Evolutionary conservation across 768 basidiomycete genomes (phyloP), one percentile per base, ranked within the genome.

Genomic region (Russula vinacea): DNA sequence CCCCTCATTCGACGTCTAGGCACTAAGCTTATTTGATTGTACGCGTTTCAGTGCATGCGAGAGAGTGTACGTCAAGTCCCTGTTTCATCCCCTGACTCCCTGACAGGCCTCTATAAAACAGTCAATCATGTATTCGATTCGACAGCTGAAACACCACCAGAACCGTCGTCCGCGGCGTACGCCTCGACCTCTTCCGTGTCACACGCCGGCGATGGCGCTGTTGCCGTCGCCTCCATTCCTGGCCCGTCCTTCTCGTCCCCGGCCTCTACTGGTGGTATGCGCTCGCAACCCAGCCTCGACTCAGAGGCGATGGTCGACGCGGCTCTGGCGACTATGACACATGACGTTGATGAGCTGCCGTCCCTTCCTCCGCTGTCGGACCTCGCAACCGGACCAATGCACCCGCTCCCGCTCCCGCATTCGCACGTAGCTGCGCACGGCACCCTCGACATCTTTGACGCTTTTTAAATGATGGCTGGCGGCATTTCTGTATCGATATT

Each of bases 1-100:
- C 0, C 9, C 40, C 17, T 52, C 68, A n/a, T 61, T 50, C 10
- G 19, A 29, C 33, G 17, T 24, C 13, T 40, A 5, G 6, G 8
- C 51, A 49, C 68, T 35, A 37, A 35, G n/a, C 33, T 47, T 24
- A 26, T 26, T 8, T 22, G 17, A n/a, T 51, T 60, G 24, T n/a
- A 42, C 44, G 22, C 61, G 22, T 50, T 53, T 47, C 51, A 90
- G 89, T 76, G 3, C 90, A 92, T 71, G 88, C 89, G 10, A 84
- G 78, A 74, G 89, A 91, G 75, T 92, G 90, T 91, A 70, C 74
- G 86, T 75, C 62, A 26, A 22, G 16, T 19, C 32, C 44, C 14
- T 37, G 51, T n/a, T 40, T 26, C 39, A 22, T n/a, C 11, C 22
- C 11, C 4, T 39, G 45, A n/a, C 45, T 22, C n/a, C 0, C 54